phyloP scores from a whole-genome alignment of 305 asterid species.

The Solanum hybrid region DNA sequence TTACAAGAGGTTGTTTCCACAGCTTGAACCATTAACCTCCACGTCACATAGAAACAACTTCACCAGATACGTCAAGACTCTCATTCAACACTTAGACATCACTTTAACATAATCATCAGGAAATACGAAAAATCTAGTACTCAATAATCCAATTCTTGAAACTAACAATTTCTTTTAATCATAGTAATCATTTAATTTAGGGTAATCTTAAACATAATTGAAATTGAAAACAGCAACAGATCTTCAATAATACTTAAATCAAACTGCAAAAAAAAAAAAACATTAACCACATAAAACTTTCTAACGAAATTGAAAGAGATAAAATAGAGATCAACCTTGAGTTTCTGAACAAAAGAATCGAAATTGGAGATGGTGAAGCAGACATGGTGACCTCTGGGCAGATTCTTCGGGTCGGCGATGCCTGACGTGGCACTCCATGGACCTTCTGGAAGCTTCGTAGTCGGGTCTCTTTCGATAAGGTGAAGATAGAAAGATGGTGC shows the following conservation, averaged over 20 bases:
- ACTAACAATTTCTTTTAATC: background rate
- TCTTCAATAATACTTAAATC: background rate
- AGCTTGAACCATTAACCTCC: background rate
- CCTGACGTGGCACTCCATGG: slow-evolving; percentile 57
- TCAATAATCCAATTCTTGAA: background rate
- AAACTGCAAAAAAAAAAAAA: background rate
- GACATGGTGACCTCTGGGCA: slow-evolving; percentile 78
- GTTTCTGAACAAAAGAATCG: slow-evolving; percentile 49
- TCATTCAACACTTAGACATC: background rate
- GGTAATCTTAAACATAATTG: background rate
- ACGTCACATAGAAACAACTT: background rate
- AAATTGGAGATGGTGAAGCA: slow-evolving; percentile 65
- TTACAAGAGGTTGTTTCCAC: background rate
- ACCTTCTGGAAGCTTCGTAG: slow-evolving; percentile 67
- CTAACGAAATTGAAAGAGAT: background rate
- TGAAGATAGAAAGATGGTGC: slow-evolving; percentile 53
- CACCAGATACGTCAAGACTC: no score
- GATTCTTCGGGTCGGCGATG: slow-evolving; percentile 42
- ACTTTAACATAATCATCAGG: background rate
- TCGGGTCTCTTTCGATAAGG: slow-evolving; percentile 71
- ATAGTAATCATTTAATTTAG: background rate
- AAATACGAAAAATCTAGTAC: background rate
- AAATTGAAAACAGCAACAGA: background rate
- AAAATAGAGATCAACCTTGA: slow-evolving; percentile 35
- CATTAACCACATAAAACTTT: background rate